Evolutionary conservation across 2,329 filamentous ascomycete genomes (phyloP), one percentile per base, ranked within the genome.

Genomic region (Cercospora nicotianae): DNA sequence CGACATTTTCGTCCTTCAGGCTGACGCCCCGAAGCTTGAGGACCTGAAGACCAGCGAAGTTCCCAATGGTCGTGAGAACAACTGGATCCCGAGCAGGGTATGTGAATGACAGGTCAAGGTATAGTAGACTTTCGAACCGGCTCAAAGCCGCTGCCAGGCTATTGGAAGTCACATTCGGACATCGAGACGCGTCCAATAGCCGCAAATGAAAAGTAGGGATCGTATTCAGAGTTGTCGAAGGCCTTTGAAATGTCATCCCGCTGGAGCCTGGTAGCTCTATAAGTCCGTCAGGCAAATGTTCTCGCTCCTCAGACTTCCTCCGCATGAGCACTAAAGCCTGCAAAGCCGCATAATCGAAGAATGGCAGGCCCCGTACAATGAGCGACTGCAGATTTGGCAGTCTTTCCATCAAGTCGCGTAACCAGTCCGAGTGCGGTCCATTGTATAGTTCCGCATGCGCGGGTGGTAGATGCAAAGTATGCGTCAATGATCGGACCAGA

Each of bases 371-470:
- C 16, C 86, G 83, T 10, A 89, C 86, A 67, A 89, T 82, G 60
- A 89, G 77, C 1, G 85, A 87, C 71, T 89, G 87, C 16, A 89
- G 78, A 63, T 83, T 83, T 2, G 87, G 87, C 20, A 89, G 79
- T 63, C 81, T 82, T 64, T 87, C 85, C 23, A 89, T 80, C 4
- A 88, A 81, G 67, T 89, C 86, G 60, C 84, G 80, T 42, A 89
- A 77, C 87, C 87, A 89, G 66, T 85, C 85, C 3, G 83, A 80
- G 66, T 85, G 83, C 1, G 86, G 87, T 13, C 86, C 85, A 66
- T 84, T 86, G 73, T 89, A 89, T 30, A 88, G 83, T 73, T 89
- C 87, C 2, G 85, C 86, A 67, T 87, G 81, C 2, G 86, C 86
- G 3, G 87, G 86, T 3, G 87, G 87, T 23, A 89, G 80, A 72